phyloP scores from a whole-genome alignment of 148 eudicot species.

The Amaranthus cruentus region DNA sequence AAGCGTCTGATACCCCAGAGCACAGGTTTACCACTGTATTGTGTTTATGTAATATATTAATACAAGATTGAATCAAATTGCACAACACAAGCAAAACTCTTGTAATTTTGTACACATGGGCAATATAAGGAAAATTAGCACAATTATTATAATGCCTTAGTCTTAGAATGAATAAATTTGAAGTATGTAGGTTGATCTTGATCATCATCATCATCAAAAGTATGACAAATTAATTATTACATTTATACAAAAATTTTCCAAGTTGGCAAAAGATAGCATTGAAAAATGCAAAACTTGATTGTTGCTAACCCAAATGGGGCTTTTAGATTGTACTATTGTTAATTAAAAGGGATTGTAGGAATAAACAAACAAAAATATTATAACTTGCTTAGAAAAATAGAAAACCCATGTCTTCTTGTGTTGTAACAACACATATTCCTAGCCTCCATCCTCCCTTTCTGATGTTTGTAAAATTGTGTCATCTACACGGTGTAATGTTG shows the following conservation, averaged over 20 bases:
- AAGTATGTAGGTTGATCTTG: neutral
- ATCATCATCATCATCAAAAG: constrained; percentile 18
- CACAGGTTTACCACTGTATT: no score
- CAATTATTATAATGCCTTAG: no score
- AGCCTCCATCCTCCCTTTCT: neutral
- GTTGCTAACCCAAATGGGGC: neutral
- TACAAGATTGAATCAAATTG: no score
- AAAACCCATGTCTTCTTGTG: neutral
- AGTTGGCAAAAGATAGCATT: neutral
- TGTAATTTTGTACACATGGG: no score
- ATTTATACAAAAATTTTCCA: constrained; percentile 11
- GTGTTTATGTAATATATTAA: no score
- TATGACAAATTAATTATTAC: constrained; percentile 23
- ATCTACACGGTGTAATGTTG: constrained; percentile 38
- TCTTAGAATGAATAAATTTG: neutral
- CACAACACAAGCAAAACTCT: no score
- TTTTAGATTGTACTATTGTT: neutral
- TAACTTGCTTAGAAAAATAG: neutral
- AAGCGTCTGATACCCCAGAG: no score
- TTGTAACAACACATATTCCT: constrained; percentile 9
- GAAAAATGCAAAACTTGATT: neutral
- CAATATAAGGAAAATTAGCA: no score
- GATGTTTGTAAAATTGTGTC: neutral
- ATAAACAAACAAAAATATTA: constrained; percentile 3
- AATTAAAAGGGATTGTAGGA: neutral